These are phyloP conservation scores for Termitomyces heimii DNA, from an alignment of 768 basidiomycete species.

Conservation along the genomic window DNA sequence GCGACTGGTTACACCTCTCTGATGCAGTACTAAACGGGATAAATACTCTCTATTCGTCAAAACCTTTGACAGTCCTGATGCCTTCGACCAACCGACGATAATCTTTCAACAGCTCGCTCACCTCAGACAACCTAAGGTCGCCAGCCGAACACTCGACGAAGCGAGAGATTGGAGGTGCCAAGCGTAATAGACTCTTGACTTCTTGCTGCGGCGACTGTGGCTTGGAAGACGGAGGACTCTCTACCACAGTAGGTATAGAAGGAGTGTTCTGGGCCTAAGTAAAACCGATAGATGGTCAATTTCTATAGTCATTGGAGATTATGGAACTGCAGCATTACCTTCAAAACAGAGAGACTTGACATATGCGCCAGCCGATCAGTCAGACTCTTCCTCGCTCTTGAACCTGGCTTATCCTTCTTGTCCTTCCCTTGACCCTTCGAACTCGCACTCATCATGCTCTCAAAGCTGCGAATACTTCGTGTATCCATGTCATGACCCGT, in stretches of 20 bases:
- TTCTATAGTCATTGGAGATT: not conserved
- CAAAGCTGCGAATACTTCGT: conserved; percentile 81
- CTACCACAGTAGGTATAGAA: conserved; percentile 12
- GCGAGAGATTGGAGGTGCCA: conserved; percentile 59
- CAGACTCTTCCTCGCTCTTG: conserved; percentile 55
- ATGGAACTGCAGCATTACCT: conserved; percentile 19
- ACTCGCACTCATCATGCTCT: conserved; percentile 70
- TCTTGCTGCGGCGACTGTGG: conserved; percentile 25
- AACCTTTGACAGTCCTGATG: conserved; percentile 54
- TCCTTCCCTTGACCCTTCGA: conserved; percentile 17
- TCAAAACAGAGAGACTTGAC: conserved; percentile 51
- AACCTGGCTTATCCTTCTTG: conserved; percentile 6
- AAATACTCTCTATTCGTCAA: conserved; percentile 28
- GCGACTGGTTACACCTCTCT: not conserved
- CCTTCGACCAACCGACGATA: conserved; percentile 76
- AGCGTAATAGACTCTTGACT: conserved; percentile 21
- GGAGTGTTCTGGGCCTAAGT: conserved; percentile 21
- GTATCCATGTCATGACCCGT: conserved; percentile 47
- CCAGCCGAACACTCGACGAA: conserved; percentile 70
- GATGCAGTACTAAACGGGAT: conserved; percentile 1
- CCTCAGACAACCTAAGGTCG: conserved; percentile 78
- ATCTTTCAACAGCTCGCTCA: conserved; percentile 73
- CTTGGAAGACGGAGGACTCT: conserved; percentile 33
- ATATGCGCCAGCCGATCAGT: conserved; percentile 80
- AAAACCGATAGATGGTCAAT: conserved; percentile 3